Evolutionary conservation across 2,329 filamentous ascomycete genomes (phyloP), one percentile per base, ranked within the genome.

Genomic region (Fusarium sp.): DNA sequence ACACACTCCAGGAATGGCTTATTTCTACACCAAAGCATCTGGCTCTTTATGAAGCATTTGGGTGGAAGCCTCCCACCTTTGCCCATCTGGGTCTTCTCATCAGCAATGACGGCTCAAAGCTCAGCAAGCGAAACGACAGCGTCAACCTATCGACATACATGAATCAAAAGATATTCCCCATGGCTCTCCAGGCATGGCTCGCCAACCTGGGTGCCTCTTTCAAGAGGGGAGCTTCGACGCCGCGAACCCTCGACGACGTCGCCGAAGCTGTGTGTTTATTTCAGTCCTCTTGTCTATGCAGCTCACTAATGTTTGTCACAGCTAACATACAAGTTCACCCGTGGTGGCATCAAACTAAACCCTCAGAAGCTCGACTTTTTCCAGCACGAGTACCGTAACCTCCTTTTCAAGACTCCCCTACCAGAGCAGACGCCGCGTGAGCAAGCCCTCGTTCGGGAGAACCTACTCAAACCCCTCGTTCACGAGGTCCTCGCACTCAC

Each of bases 261-360:
- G 88, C 94, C 52, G 81, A 92, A 20, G 91, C 91, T 68, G 93
- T 93, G 85, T 64, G 88, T 52, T 31, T 80, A 39, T 22, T 60
- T 56, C 22, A 16, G 22, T 58, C n/a, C 8, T 11, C 5, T 33
- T 20, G 6, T 2, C 4, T 6, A 3, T 2, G 13, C 16, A 60
- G 13, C 10, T 8, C 69, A 54, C 79, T 83, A 64, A 85, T 60
- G 39, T 50, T 29, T 16, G 27, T 6, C 50, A 18, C 69, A 94
- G 89, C 96, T 98, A 80, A 91, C 92, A 54, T 88, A 97, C 74
- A 95, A 95, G 79, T 97, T 98, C 83, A 98, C 95, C 4, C 94
- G 93, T 77, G 96, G 96, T 11, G 95, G 98, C 81, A 94, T 95
- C 8, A 92, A 93, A 16, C 94, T 98, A 20, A 91, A 93, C 22